Evolutionary conservation across 345 rosid genomes (phyloP).

Genomic region (Capsella bursapastoris): DNA sequence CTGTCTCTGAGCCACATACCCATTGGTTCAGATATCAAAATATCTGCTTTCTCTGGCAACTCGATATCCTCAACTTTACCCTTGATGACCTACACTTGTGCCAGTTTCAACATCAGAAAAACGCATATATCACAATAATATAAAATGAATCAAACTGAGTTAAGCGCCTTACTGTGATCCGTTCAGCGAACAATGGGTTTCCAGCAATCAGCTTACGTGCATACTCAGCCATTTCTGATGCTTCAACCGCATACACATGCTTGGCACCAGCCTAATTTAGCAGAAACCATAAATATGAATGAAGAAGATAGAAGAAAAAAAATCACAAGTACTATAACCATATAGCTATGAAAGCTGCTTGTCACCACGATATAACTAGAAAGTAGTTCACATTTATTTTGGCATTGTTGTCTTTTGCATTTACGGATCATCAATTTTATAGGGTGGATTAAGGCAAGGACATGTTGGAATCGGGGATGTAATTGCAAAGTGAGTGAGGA

Average conservation of each 20-base stretch:
- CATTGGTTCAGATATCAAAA: constrained; percentile 98
- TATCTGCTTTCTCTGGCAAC: constrained; percentile 96
- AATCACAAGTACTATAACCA: constrained; percentile 18
- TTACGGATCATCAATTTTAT: not conserved
- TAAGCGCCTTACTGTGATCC: constrained; percentile 73
- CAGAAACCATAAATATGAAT: constrained; percentile 25
- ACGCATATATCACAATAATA: constrained; percentile 17
- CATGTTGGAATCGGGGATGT: not conserved
- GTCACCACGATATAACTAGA: constrained; percentile 1
- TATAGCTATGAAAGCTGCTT: not conserved
- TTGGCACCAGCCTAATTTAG: constrained; percentile 90
- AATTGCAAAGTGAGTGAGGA: not conserved
- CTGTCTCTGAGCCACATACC: constrained; percentile 53
- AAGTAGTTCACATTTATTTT: not conserved
- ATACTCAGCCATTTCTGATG: constrained; percentile 99
- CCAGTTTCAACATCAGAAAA: constrained; percentile 31
- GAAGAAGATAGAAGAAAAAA: constrained; percentile 13
- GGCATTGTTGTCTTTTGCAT: not conserved
- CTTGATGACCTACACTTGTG: constrained; percentile 70
- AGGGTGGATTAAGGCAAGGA: constrained; percentile 1
- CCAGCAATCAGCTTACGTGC: constrained; percentile 94
- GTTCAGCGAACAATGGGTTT: constrained; percentile 74
- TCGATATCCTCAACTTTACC: constrained; percentile 97
- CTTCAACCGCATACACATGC: constrained; percentile 99
- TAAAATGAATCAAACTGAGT: constrained; percentile 23